Base-by-base conservation (phyloP, 1,284 basidiomycete species). In the Rhodotorula sp. region DNA sequence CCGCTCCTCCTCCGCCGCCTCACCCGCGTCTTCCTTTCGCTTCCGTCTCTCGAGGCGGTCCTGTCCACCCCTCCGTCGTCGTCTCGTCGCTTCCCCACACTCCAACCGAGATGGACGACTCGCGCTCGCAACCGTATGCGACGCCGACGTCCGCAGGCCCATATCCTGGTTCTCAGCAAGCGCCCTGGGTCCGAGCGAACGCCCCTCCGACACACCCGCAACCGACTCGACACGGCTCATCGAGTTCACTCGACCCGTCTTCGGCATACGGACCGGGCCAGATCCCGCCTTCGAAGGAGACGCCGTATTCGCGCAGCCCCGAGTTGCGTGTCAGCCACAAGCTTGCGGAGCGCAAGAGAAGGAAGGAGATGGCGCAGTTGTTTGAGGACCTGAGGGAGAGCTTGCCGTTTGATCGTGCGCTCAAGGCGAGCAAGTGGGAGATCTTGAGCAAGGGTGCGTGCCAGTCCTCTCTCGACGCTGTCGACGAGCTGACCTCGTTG, bases 371-470 rank as follows among this genome's bases (percentile, higher is more conserved):
- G 94, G 94, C 94, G 79, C 93, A 96, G 70, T 81, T 97, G 59
- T 97, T 96, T 78, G 94, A 97, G 77, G 94, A 97, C 80, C 82
- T 97, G 69, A 86, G 91, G 66, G 93, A 94, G 80, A 88, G 91
- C 75, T 83, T 97, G 46, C 94, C 94, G 5, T 71, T 65, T 51
- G 75, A 77, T 80, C 85, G 92, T 66, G 91, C 91, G 47, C 90
- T 92, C 88, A 95, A 96, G 80, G 89, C 91, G 29, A 92, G 90
- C 82, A 97, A 97, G 82, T 96, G 93, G 94, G 93, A 96, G 82
- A 94, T 95, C 68, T 82, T 96, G 49, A 92, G 88, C 81, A 94
- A 94, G 87, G 90, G 92, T 91, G 75, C 74, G 84, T 80, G 4
- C 57, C 4, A 4, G 48, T 22, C 0, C 11, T 30, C 10, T 53